Evolutionary conservation across 2,329 filamentous ascomycete species (phyloP).

Genomic region (Drechslerella stenobrocha): DNA sequence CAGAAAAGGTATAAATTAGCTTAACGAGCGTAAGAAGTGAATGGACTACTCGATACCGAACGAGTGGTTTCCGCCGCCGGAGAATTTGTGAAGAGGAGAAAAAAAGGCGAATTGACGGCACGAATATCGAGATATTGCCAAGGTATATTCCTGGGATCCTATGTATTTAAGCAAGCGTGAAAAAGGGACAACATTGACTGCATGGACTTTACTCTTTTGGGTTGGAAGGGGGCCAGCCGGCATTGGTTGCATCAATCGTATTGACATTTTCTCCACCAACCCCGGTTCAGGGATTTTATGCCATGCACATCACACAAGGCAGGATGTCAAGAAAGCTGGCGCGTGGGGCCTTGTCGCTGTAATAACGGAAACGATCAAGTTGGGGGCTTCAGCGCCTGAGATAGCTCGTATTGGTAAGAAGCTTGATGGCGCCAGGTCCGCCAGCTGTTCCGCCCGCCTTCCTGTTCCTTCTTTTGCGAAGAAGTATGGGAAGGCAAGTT

Average conservation of each 20-base stretch:
- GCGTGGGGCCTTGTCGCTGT: conserved; percentile 13
- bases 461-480: conserved; percentile 26
- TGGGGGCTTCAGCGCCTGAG: conserved; percentile 14
- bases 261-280: conserved; percentile 23
- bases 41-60: conserved; percentile 16
- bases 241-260: conserved; percentile 14
- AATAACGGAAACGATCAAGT: conserved; percentile 25
- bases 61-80: conserved; percentile 23
- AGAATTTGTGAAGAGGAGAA: conserved; percentile 14
- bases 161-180: conserved; percentile 24
- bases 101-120: conserved; percentile 30
- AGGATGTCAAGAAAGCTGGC: conserved; percentile 44
- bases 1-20: not conserved
- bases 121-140: conserved; percentile 37
- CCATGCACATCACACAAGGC: conserved; percentile 46
- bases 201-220: conserved; percentile 24
- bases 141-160: conserved; percentile 22
- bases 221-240: conserved; percentile 32
- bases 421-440: conserved; percentile 8
- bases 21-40: conserved; percentile 26
- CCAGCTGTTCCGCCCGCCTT: conserved; percentile 19
- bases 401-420: conserved; percentile 7
- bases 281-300: conserved; percentile 44
- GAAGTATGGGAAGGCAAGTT: conserved; percentile 42
- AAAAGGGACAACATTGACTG: conserved; percentile 34